Conservation (phyloP, 164 flowering plant genomes). For the Stephania cephalantha region DNA sequence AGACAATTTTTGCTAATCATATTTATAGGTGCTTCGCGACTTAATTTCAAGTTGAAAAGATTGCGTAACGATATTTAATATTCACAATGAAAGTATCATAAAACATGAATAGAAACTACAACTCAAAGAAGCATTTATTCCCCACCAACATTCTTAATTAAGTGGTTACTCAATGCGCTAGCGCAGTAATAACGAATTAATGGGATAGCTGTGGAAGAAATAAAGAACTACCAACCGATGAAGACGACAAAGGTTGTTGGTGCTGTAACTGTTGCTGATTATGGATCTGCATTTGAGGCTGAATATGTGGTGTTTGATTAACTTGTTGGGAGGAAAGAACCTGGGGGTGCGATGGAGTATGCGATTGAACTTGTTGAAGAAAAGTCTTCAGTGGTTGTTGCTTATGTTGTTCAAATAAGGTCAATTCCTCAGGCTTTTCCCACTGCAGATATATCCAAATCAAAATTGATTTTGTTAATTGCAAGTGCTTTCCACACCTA, state of each 20-base stretch:
- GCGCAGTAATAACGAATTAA: background rate
- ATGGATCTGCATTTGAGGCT: conserved; percentile 39
- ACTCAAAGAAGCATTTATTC: background rate
- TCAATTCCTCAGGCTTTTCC: conserved; percentile 92
- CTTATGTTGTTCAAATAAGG: conserved; percentile 37
- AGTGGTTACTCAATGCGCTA: background rate
- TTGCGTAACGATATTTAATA: background rate
- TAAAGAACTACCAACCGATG: conserved; percentile 38
- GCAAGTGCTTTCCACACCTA: conserved; percentile 1
- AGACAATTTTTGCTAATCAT: too few species aligned
- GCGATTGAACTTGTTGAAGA: conserved; percentile 36
- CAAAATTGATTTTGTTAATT: background rate
- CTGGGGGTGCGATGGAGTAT: conserved; percentile 30
- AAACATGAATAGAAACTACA: background rate
- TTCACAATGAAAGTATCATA: background rate
- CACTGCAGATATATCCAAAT: conserved; percentile 47
- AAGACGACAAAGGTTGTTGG: conserved; percentile 34
- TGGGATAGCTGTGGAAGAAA: background rate
- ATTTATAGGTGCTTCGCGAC: too few species aligned
- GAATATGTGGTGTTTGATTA: conserved; percentile 45
- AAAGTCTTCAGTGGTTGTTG: conserved; percentile 29
- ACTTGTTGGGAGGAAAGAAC: conserved; percentile 38
- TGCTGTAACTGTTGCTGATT: conserved; percentile 39
- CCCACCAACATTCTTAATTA: too few species aligned
- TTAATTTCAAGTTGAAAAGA: background rate